phyloP scores from a whole-genome alignment of 2,329 filamentous ascomycete genomes.

The Gyromitra esculenta region DNA sequence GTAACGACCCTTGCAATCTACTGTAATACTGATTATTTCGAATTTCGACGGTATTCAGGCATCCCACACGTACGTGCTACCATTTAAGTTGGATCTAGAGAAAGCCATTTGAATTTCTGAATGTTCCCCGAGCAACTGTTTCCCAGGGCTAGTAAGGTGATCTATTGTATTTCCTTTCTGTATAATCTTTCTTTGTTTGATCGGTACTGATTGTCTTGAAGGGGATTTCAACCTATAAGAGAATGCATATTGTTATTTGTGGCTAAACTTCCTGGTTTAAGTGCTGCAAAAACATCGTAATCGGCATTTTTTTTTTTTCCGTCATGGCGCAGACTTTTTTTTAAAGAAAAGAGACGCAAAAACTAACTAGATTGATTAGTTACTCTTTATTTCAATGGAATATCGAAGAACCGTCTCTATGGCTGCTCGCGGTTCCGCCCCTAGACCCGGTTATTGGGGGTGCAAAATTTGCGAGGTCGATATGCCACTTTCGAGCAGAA shows the following conservation, averaged over 20 bases:
- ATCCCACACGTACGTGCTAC: neutral
- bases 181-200: neutral
- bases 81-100: neutral
- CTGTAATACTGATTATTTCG: too few species aligned
- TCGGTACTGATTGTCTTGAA: neutral
- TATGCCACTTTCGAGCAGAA: constrained; percentile 3
- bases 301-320: neutral
- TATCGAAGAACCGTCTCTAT: neutral
- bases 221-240: neutral
- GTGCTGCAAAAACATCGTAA: neutral
- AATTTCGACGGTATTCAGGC: neutral
- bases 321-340: neutral
- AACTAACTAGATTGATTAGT: neutral
- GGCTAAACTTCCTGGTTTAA: neutral
- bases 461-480: constrained; percentile 9
- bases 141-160: neutral
- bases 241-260: neutral
- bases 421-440: neutral
- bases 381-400: neutral
- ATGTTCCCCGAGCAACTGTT: neutral
- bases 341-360: too few species aligned
- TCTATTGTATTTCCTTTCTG: neutral
- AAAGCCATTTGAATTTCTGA: neutral
- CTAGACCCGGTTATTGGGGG: neutral
- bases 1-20: too few species aligned